These are phyloP conservation scores for Rehmannia glutinosa DNA, from an alignment of 257 asterid species.

Conservation along the genomic window DNA sequence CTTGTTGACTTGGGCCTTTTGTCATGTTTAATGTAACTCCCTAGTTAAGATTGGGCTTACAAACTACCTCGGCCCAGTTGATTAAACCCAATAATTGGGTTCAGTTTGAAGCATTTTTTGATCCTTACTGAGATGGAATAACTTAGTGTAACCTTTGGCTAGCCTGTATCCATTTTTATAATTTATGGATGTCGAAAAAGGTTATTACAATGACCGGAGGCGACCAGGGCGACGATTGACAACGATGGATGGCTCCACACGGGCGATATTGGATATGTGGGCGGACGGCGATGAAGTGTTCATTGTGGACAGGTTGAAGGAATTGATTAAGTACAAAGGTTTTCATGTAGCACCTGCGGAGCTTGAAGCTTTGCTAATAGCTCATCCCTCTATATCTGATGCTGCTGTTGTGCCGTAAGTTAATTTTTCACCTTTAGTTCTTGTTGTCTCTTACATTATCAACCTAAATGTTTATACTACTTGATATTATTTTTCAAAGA, in stretches of 20 bases:
- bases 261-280: constrained; percentile 53
- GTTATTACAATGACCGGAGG: constrained; percentile 50
- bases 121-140: too few relatives aligned
- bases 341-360: constrained; percentile 64
- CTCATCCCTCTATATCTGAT: constrained; percentile 49
- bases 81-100: too few relatives aligned
- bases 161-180: too few relatives aligned
- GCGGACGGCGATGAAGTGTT: constrained; percentile 40
- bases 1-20: too few relatives aligned
- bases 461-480: too few relatives aligned
- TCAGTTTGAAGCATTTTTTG: too few relatives aligned
- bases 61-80: too few relatives aligned
- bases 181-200: constrained; percentile 13
- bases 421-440: background rate
- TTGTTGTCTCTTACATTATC: background rate
- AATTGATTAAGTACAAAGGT: constrained; percentile 56
- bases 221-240: constrained; percentile 41
- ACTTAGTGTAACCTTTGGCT: too few relatives aligned
- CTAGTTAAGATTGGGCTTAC: too few relatives aligned
- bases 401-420: constrained; percentile 68
- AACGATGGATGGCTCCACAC: constrained; percentile 52
- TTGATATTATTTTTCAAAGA: background rate
- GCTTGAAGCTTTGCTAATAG: constrained; percentile 47
- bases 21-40: too few relatives aligned
- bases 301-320: constrained; percentile 58